phyloP scores from a whole-genome alignment of 768 basidiomycete genomes.

The Agrocybe pediades region DNA sequence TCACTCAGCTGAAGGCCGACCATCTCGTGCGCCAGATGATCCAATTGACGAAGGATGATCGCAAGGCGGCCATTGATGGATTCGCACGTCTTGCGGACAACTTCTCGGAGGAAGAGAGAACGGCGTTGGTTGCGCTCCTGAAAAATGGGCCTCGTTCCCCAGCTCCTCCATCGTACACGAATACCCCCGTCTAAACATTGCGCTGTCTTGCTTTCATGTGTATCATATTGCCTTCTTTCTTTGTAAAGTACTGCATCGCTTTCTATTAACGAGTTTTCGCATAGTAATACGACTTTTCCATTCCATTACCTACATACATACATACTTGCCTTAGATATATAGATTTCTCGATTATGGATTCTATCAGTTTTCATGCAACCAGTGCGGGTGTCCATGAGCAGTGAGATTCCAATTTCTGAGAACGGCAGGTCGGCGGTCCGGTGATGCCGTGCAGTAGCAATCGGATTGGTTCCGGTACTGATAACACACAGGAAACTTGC shows the following conservation, averaged over 20 bases:
- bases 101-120: conserved; percentile 73
- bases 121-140: conserved; percentile 58
- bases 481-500: not conserved
- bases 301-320: conserved; percentile 7
- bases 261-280: conserved; percentile 4
- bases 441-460: not conserved
- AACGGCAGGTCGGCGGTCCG: not conserved
- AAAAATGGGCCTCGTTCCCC: conserved; percentile 58
- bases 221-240: conserved; percentile 4
- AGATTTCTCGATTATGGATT: not conserved
- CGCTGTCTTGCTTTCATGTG: not conserved
- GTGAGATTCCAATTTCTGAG: too few relatives aligned
- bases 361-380: too few relatives aligned
- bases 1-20: conserved; percentile 69
- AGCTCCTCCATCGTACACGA: conserved; percentile 41
- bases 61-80: conserved; percentile 75
- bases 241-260: conserved; percentile 4
- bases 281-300: conserved; percentile 7
- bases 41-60: conserved; percentile 70
- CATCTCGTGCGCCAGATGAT: conserved; percentile 67
- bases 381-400: too few relatives aligned
- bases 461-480: not conserved
- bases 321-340: not conserved
- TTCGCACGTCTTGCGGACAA: conserved; percentile 73
- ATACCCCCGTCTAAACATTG: conserved; percentile 20